Base-by-base conservation (phyloP, 805 yeast species). In the Barnettozyma vustinii region DNA sequence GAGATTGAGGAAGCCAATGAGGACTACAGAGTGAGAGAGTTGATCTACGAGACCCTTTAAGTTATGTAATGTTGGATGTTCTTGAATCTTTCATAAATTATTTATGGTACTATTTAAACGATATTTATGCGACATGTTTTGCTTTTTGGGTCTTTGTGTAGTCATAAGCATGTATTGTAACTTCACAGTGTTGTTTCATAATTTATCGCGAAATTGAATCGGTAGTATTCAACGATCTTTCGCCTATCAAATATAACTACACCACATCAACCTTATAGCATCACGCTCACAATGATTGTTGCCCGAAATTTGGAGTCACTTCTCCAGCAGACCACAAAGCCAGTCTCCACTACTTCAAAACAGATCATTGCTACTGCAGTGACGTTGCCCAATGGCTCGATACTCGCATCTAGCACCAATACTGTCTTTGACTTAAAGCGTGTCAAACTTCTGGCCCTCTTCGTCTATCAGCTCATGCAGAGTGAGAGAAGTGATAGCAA, bases 1-100 rank as follows among this genome's bases (percentile, higher is more conserved):
- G 95, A 84, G 57, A 77, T 90, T 49, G 92, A 87, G 47, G 94
- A 88, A 42, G 90, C 90, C 39, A 88, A 88, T 63, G 97, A 90
- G 64, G 84, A 82, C 45, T 84, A 83, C 60, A 76, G 75, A 47
- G 77, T 87, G 43, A 69, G 78, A 46, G 81, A 81, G 47, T 65
- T 84, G 41, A 74, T 86, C 32, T 84, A 81, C 56, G 90, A 84
- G 61, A 78, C 83, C 15, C 70, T 79, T 44, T 82, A 56, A 60
- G 18, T 18, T 18, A 4, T n/a, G 12, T 16, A 8, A 18, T 18
- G 15, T 13, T 20, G n/a, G n/a, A n/a, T n/a, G n/a, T n/a, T n/a
- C n/a, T n/a, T n/a, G n/a, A n/a, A n/a, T n/a, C n/a, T 18, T 20
- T 10, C 23, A 4, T 7, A 15, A 30, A 13, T 30, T 30, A 13